Evolutionary conservation across 2,329 filamentous ascomycete genomes (phyloP), one percentile per base, ranked within the genome.

Genomic region (Ceratocystis cubensis): DNA sequence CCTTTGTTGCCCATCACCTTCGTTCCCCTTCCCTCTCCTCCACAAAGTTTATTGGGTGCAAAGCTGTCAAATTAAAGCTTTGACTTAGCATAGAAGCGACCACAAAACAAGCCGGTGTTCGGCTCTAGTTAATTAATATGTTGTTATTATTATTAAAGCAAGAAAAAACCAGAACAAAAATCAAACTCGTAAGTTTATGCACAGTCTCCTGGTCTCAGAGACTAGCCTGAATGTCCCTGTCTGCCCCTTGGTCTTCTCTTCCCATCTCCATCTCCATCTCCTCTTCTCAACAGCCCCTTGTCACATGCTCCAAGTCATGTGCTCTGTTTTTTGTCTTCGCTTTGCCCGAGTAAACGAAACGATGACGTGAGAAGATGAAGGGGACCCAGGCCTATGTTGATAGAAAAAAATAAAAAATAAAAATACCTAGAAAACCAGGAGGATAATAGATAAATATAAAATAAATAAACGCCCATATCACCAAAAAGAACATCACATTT

Each of bases 241-340:
- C 28, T 30, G 7, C 33, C 33, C 33, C 33, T 37, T 37, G 33
- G 33, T 37, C 33, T 37, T 37, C 33, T 37, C 33, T 37, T 37
- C 33, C 22, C 22, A 22, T 22, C 22, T 22, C 33, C 33, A 37
- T 10, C 7, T 37, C 33, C 33, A 10, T 37, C 33, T 37, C 33
- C 7, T 37, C 33, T 37, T 37, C 33, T 10, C 33, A 37, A 13
- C 10, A 28, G 28, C 28, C 10, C 25, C 53, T 37, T 37, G 53
- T 59, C 28, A 59, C 53, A 59, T 59, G 53, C 28, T 33, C 28
- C 7, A 17, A 59, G 53, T 59, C 53, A 59, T 59, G 53, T 59
- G 53, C 25, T 59, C n/a, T 20, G 5, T 59, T 59, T 17, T 59
- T 5, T 59, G 7, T 59, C 8, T 59, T 33, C 2, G 22, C 10